Conservation (phyloP, 2,329 filamentous ascomycete genomes). For the Penicillium sp. region DNA sequence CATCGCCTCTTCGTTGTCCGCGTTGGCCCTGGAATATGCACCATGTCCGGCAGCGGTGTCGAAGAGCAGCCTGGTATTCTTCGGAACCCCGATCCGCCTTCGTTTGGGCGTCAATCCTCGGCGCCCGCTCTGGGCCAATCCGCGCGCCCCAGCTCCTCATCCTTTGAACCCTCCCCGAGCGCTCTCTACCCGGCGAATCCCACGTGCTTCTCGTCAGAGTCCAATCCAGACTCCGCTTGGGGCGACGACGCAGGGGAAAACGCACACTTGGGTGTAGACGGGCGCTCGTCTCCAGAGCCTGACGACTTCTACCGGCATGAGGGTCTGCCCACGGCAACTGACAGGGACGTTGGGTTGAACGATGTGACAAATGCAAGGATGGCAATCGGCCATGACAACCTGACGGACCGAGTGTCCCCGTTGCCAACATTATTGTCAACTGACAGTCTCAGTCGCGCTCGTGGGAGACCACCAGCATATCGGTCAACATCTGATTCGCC, state of each 20-base stretch:
- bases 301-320: conserved; percentile 49
- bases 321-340: conserved; percentile 27
- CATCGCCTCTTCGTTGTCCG: conserved; percentile 29
- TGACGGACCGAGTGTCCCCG: conserved; percentile 19
- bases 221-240: conserved; percentile 17
- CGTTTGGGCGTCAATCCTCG: conserved; percentile 30
- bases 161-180: conserved; percentile 26
- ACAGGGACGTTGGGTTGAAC: conserved; percentile 19
- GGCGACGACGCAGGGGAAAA: conserved; percentile 17
- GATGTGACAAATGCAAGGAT: conserved; percentile 18
- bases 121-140: conserved; percentile 20
- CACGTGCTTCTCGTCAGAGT: conserved; percentile 24
- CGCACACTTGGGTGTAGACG: conserved; percentile 6
- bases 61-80: conserved; percentile 33
- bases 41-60: conserved; percentile 40
- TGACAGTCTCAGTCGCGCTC: conserved; percentile 19
- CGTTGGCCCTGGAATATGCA: conserved; percentile 29
- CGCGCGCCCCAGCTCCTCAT: conserved; percentile 14
- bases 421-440: conserved; percentile 26
- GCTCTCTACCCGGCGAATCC: conserved; percentile 16
- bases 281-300: conserved; percentile 38
- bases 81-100: conserved; percentile 25
- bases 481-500: conserved; percentile 32
- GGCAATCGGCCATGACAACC: conserved; percentile 15
- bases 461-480: conserved; percentile 19